Percentiles rank a stretch among this genome's conserved stretches.
Evolutionary conservation across 805 yeast species (phyloP).

Genomic region (Saccharomycopsis sp.): DNA sequence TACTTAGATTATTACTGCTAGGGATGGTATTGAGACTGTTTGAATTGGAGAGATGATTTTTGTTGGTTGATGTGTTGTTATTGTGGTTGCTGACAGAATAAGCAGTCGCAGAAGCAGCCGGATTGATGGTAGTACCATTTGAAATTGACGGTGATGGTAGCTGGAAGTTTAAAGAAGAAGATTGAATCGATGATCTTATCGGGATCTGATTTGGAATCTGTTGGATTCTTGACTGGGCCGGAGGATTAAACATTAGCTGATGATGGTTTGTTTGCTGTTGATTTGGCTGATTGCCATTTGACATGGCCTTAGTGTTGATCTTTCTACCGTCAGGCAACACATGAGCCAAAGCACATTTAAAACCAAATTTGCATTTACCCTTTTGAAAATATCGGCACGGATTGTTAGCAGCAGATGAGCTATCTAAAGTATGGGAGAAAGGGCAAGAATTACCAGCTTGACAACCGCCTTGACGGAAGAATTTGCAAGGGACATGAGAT

Average conservation of each 20-base stretch:
- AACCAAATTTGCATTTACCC: conserved; percentile 96
- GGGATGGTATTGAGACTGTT: neutral
- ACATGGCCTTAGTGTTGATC: conserved; percentile 44
- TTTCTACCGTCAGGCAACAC: conserved; percentile 83
- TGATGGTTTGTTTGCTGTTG: neutral
- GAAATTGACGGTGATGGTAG: too few species aligned
- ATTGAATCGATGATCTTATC: neutral
- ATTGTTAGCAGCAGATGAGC: conserved; percentile 40
- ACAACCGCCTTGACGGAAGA: conserved; percentile 85
- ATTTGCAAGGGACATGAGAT: conserved; percentile 95
- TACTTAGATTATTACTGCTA: neutral
- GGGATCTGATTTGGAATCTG: neutral
- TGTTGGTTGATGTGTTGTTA: neutral
- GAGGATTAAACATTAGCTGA: too few species aligned
- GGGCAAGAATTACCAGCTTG: conserved; percentile 94
- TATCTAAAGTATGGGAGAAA: conserved; percentile 70
- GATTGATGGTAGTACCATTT: too few species aligned
- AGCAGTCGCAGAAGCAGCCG: too few species aligned
- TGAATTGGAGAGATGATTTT: too few species aligned
- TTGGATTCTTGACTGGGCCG: neutral
- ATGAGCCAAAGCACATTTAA: conserved; percentile 92
- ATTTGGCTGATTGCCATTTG: neutral
- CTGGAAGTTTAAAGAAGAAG: neutral
- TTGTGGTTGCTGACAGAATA: neutral
- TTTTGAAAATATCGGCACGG: conserved; percentile 92